Percentiles rank a stretch among this genome's conserved stretches.
These are phyloP conservation scores for Macrophomina pseudophaseolina DNA, from an alignment of 2,329 filamentous ascomycete species.

Conservation along the genomic window DNA sequence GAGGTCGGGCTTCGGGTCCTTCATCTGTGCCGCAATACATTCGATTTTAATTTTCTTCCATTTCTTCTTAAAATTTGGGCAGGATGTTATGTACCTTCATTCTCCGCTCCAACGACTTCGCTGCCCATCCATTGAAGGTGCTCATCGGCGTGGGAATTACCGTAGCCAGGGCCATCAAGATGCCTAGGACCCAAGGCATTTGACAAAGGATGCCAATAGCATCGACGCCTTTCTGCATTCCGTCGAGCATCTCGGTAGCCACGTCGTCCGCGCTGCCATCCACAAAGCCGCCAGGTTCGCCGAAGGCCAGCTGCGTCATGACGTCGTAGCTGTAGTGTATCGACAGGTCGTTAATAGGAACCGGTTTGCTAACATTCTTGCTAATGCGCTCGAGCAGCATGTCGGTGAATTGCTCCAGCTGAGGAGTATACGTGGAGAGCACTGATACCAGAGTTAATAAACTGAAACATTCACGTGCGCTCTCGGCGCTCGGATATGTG, in stretches of 20 bases:
- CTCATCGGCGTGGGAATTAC: conserved; percentile 12
- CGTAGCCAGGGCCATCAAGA: conserved; percentile 4
- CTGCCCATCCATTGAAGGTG: conserved; percentile 5
- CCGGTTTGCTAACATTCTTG: neutral
- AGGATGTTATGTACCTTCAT: conserved; percentile 1
- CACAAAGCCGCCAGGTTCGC: conserved; percentile 51
- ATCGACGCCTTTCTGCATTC: conserved; percentile 48
- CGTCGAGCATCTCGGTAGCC: conserved; percentile 46
- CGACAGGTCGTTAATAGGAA: neutral
- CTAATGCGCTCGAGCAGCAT: neutral
- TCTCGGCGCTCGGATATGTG: neutral
- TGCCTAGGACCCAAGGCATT: conserved; percentile 10
- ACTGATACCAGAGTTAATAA: neutral
- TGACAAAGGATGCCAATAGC: conserved; percentile 22
- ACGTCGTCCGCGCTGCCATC: neutral
- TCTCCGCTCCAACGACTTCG: conserved; percentile 5
- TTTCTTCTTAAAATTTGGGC: neutral
- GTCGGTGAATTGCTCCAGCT: conserved; percentile 1
- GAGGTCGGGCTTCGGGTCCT: conserved; percentile 33
- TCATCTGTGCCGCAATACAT: neutral
- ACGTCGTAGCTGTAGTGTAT: conserved; percentile 57
- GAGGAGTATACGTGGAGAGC: conserved; percentile 9
- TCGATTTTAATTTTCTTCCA: too few relatives aligned
- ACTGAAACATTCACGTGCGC: neutral
- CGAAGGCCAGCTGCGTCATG: conserved; percentile 52